Percentiles rank a stretch among this genome's conserved stretches.
Conservation (phyloP, 805 yeast species). For the Candida awuae region DNA sequence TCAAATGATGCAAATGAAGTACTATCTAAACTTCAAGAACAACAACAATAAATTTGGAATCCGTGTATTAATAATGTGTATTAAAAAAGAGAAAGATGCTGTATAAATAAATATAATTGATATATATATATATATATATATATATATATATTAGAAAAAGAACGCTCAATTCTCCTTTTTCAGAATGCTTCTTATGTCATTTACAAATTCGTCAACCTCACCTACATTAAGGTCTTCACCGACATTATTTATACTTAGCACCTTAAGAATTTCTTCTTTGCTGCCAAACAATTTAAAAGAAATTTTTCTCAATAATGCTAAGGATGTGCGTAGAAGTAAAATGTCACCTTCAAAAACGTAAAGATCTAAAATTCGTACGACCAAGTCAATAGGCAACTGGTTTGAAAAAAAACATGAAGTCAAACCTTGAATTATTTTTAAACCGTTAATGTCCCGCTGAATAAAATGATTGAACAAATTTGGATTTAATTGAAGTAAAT, state of each 20-base stretch:
- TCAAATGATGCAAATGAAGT: conserved; percentile 57
- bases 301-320: conserved; percentile 44
- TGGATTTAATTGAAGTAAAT: conserved; percentile 38
- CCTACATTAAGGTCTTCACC: conserved; percentile 31
- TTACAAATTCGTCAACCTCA: conserved; percentile 41
- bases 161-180: conserved; percentile 16
- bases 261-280: conserved; percentile 36
- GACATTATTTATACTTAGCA: conserved; percentile 19
- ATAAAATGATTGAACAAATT: conserved; percentile 44
- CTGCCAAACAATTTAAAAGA: conserved; percentile 47
- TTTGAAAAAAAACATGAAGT: conserved; percentile 39
- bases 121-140: not conserved
- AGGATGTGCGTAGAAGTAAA: conserved; percentile 41
- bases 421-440: conserved; percentile 36
- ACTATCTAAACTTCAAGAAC: conserved; percentile 23
- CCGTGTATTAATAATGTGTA: too few relatives aligned
- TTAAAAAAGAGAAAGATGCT: too few relatives aligned
- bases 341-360: conserved; percentile 55
- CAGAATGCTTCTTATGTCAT: conserved; percentile 33
- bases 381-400: conserved; percentile 38
- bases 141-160: not conserved
- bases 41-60: conserved; percentile 15
- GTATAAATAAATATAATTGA: not conserved
- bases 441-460: conserved; percentile 33
- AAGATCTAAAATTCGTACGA: conserved; percentile 48